Evolutionary conservation across 306 rosid species (phyloP).

Genomic region (Echinosophora koreensis): DNA sequence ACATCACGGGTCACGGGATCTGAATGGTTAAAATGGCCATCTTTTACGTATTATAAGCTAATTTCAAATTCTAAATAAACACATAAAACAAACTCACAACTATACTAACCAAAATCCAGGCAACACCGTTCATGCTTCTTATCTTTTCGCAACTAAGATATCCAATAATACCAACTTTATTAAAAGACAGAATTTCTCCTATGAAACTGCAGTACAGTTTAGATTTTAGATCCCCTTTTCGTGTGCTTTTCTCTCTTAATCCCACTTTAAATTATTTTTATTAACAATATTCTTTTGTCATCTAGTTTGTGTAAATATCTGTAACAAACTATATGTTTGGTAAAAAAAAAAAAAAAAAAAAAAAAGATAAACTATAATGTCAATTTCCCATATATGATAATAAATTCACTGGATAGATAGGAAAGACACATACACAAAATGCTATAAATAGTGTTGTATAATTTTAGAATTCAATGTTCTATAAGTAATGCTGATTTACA

Average conservation of each 20-base stretch:
- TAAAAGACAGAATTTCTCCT: background rate
- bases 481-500: background rate
- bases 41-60: too few species aligned
- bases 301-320: background rate
- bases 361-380: background rate
- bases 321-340: background rate
- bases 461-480: background rate
- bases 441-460: constrained; percentile 23
- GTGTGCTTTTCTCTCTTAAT: background rate
- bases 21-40: too few species aligned
- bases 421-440: background rate
- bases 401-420: constrained; percentile 1
- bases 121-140: too few species aligned
- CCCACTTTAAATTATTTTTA: background rate
- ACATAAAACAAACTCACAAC: too few species aligned
- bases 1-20: too few species aligned
- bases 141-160: too few species aligned
- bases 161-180: background rate
- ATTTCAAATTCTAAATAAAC: too few species aligned
- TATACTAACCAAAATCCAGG: too few species aligned
- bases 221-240: background rate
- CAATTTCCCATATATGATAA: background rate
- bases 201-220: background rate
- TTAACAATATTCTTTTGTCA: background rate
- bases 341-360: too few species aligned